Conservation (phyloP, 129 eudicot species). For the Mikania micrantha region DNA sequence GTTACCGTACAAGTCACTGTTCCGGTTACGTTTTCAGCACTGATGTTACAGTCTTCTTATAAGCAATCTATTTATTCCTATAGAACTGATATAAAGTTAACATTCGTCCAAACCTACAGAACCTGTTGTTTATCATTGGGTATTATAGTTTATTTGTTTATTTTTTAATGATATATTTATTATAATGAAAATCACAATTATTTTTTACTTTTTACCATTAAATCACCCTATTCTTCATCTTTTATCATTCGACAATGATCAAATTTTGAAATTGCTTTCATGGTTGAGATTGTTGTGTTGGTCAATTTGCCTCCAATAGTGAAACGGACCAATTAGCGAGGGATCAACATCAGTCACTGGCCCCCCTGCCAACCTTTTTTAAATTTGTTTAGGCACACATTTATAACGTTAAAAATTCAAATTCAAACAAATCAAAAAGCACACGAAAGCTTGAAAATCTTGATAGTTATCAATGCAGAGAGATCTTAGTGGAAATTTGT, state of each 20-base stretch:
- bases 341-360: background rate
- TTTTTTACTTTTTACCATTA: background rate
- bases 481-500: background rate
- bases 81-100: too few species aligned
- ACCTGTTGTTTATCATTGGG: too few species aligned
- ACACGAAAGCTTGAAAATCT: background rate
- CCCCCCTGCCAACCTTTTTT: slow-evolving; percentile 6
- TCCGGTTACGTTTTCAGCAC: too few species aligned
- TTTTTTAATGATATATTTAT: too few species aligned
- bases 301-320: background rate
- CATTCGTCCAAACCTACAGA: too few species aligned
- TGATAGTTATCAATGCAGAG: background rate
- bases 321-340: slow-evolving; percentile 1
- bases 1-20: too few species aligned
- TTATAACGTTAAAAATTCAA: slow-evolving; percentile 15
- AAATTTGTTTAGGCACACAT: slow-evolving; percentile 24
- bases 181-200: too few species aligned
- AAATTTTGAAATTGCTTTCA: background rate
- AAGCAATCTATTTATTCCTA: too few species aligned
- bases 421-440: background rate
- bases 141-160: too few species aligned
- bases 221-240: background rate
- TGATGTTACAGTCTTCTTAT: too few species aligned
- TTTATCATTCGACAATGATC: background rate
- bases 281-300: background rate